Base-by-base conservation (phyloP, 78 protist species). In the Planoprotostelium fungivorum region DNA sequence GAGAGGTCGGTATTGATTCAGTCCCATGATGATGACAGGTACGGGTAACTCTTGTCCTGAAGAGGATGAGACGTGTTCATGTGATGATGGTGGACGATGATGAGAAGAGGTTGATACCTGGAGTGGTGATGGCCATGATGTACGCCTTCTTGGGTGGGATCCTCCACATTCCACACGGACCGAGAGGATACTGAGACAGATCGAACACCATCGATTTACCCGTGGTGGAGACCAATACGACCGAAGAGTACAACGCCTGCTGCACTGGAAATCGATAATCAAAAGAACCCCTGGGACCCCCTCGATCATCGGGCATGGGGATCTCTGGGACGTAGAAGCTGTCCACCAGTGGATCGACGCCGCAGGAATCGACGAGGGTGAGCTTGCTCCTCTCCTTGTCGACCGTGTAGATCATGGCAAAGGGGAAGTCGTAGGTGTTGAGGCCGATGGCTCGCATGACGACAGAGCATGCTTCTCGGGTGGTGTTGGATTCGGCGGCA, bases 341-440 rank as follows among this genome's bases (percentile, higher is more conserved):
- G 16, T 51, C 73, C 31, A 16, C 5, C 31, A 51, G 73, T 5
- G 73, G 73, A 51, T 51, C 73, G 31, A 51, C 73, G 16, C 73
- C 73, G 16, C 73, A 51, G 16, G 73, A 51, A 16, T 51, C 73
- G 73, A 51, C 16, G 31, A 51, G 5, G 73, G 73, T 25, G 5
- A 51, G 73, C 73, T 16, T 51, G 16, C 31, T 25, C 31, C 73
- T 5, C 73, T 51, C 73, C 16, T 16, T 51, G 73, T 51, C 73
- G 31, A 51, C 73, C 31, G 16, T 51, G 73, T 51, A 51, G 73
- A 51, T 51, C 73, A 51, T 51, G 73, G 73, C 73, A 16, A 51
- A 51, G 73, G 73, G 73, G 73, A 51, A 51, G 73, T 51, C 73
- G 73, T 51, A 51, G 73, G 73, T 51, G 73, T 51, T 51, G 73